Conservation (phyloP, 2,329 filamentous ascomycete genomes). For the Exophiala calicioides region DNA sequence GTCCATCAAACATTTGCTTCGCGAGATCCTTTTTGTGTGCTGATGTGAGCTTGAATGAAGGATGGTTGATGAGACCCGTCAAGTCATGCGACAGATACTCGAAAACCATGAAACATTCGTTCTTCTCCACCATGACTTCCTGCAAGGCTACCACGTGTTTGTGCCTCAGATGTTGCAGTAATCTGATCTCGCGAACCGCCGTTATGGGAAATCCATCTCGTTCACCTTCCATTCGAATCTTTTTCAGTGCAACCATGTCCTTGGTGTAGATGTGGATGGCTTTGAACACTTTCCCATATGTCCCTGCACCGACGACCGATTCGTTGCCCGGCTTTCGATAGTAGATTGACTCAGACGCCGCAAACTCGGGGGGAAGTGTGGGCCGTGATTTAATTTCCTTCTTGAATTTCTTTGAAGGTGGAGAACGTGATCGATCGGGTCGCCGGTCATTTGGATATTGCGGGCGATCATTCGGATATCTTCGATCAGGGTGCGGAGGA, state of each 20-base stretch:
- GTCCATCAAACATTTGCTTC: conserved; percentile 86
- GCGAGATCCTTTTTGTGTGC: conserved; percentile 92
- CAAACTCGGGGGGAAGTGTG: conserved; percentile 69
- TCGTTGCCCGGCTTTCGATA: conserved; percentile 96
- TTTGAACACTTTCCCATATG: conserved; percentile 95
- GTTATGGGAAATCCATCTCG: conserved; percentile 89
- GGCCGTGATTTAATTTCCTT: conserved; percentile 72
- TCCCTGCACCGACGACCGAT: conserved; percentile 92
- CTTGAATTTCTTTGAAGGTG: conserved; percentile 65
- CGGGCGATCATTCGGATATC: conserved; percentile 39
- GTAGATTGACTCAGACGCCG: conserved; percentile 83
- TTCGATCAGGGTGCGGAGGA: conserved; percentile 37
- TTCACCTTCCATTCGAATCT: conserved; percentile 91
- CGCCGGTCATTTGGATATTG: conserved; percentile 45
- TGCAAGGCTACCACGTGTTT: conserved; percentile 78
- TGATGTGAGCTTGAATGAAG: conserved; percentile 79
- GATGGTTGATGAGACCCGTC: conserved; percentile 92
- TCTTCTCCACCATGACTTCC: conserved; percentile 97
- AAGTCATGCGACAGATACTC: conserved; percentile 96
- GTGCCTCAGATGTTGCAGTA: conserved; percentile 83
- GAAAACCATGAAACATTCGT: conserved; percentile 99
- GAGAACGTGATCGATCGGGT: conserved; percentile 50
- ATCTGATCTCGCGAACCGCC: conserved; percentile 85
- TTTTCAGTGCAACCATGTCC: conserved; percentile 79
- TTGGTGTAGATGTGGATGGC: conserved; percentile 90